phyloP scores from a whole-genome alignment of 768 basidiomycete genomes.

The Mycena galericulata region DNA sequence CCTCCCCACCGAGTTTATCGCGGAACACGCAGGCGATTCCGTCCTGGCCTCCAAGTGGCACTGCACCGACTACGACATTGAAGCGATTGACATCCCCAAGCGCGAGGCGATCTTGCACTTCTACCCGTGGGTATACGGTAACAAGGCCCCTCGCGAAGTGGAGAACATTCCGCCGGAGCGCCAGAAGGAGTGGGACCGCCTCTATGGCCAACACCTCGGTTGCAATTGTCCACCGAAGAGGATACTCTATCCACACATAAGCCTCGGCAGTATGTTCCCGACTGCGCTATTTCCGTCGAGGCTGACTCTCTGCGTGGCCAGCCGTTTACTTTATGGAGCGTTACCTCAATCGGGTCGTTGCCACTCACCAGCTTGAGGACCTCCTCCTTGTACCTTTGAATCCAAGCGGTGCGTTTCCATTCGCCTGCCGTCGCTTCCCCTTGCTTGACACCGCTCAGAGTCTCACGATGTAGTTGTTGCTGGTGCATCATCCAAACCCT shows the following conservation, averaged over 20 bases:
- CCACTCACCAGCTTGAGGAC: slow-evolving; percentile 8
- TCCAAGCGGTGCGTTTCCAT: slow-evolving; percentile 9
- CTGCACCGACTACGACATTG: neutral
- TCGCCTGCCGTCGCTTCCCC: neutral
- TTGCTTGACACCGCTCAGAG: slow-evolving; percentile 4
- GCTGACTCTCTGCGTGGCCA: slow-evolving; percentile 4
- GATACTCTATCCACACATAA: neutral
- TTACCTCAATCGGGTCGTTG: slow-evolving; percentile 3
- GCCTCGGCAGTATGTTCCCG: slow-evolving; percentile 6
- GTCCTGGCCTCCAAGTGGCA: slow-evolving; percentile 20
- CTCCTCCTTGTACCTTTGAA: slow-evolving; percentile 2
- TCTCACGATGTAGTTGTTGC: neutral
- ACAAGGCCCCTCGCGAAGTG: slow-evolving; percentile 1
- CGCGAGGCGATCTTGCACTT: slow-evolving; percentile 16
- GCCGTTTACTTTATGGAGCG: neutral
- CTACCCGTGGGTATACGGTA: slow-evolving; percentile 10
- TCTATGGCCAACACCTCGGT: neutral
- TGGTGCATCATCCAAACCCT: neutral
- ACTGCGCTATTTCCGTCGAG: slow-evolving; percentile 2
- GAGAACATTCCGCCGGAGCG: slow-evolving; percentile 5
- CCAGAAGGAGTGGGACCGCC: slow-evolving; percentile 5
- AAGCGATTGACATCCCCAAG: slow-evolving; percentile 1
- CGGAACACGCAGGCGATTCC: neutral
- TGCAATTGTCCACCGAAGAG: neutral
- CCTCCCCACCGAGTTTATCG: neutral